These are phyloP conservation scores for Exophiala sp. DNA, from an alignment of 2,329 filamentous ascomycete species.

Conservation along the genomic window DNA sequence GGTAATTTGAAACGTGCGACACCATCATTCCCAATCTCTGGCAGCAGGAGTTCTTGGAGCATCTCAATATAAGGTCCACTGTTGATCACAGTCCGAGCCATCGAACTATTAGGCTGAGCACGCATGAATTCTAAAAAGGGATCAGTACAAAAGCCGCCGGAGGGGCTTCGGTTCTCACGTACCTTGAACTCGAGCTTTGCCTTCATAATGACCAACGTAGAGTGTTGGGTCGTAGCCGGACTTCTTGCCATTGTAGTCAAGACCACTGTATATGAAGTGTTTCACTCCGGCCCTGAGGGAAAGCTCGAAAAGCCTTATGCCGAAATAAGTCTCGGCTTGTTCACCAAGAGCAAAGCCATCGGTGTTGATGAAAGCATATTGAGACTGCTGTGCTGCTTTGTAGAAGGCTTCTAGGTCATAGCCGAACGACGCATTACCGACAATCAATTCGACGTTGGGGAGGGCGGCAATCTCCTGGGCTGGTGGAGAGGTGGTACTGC, in stretches of 20 bases:
- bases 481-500: slow-evolving; percentile 40
- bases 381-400: slow-evolving; percentile 42
- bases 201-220: slow-evolving; percentile 48
- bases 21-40: slow-evolving; percentile 38
- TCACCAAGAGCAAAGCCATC: slow-evolving; percentile 53
- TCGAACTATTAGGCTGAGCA: slow-evolving; percentile 9
- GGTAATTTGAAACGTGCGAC: slow-evolving; percentile 42
- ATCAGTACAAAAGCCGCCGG: neutral
- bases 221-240: slow-evolving; percentile 45
- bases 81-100: slow-evolving; percentile 21
- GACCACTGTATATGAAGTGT: slow-evolving; percentile 47
- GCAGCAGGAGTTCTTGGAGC: slow-evolving; percentile 30
- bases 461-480: slow-evolving; percentile 42
- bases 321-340: slow-evolving; percentile 49
- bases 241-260: slow-evolving; percentile 50
- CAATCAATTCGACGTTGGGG: slow-evolving; percentile 44
- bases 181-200: slow-evolving; percentile 41
- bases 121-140: slow-evolving; percentile 8
- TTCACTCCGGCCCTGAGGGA: slow-evolving; percentile 34
- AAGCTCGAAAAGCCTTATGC: slow-evolving; percentile 36
- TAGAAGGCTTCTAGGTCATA: slow-evolving; percentile 45
- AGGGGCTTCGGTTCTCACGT: slow-evolving; percentile 12
- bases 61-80: slow-evolving; percentile 29
- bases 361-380: slow-evolving; percentile 52
- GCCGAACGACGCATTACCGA: slow-evolving; percentile 40